Percentiles rank a stretch among this genome's conserved stretches.
phyloP scores from a whole-genome alignment of 2,329 filamentous ascomycete species.

The Colletotrichum neosansevieriae region DNA sequence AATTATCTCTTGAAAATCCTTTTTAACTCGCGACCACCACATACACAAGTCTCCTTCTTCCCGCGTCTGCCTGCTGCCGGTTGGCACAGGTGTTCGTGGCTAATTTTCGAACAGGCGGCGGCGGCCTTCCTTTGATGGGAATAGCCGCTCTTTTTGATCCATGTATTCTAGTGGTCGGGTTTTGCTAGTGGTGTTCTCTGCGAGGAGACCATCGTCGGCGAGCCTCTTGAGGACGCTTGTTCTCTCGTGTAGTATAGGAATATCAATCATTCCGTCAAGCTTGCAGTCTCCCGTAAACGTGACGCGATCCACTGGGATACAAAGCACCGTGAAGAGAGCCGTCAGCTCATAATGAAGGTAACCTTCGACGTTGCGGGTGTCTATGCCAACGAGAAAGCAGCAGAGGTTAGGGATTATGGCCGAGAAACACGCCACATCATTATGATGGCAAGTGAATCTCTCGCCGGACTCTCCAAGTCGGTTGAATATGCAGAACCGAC shows the following conservation, averaged over 20 bases:
- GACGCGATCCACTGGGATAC: background rate
- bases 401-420: too few species aligned
- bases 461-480: too few species aligned
- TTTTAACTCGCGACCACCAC: conserved; percentile 7
- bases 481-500: too few species aligned
- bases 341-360: too few species aligned
- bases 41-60: background rate
- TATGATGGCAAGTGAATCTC: too few species aligned
- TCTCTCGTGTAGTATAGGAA: conserved; percentile 8
- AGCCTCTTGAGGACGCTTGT: conserved; percentile 6
- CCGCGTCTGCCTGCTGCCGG: background rate
- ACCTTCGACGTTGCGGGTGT: too few species aligned
- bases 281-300: background rate
- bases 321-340: too few species aligned
- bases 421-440: background rate
- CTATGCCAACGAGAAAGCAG: background rate
- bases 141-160: background rate
- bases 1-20: too few species aligned
- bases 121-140: background rate
- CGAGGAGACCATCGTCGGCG: background rate
- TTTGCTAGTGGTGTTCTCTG: background rate
- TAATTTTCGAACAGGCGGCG: conserved; percentile 1
- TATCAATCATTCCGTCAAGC: background rate
- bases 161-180: conserved; percentile 12
- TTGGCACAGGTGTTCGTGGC: background rate